Conservation (phyloP, 192 early-diverging fungal species). For the Kappamyces sp. region DNA sequence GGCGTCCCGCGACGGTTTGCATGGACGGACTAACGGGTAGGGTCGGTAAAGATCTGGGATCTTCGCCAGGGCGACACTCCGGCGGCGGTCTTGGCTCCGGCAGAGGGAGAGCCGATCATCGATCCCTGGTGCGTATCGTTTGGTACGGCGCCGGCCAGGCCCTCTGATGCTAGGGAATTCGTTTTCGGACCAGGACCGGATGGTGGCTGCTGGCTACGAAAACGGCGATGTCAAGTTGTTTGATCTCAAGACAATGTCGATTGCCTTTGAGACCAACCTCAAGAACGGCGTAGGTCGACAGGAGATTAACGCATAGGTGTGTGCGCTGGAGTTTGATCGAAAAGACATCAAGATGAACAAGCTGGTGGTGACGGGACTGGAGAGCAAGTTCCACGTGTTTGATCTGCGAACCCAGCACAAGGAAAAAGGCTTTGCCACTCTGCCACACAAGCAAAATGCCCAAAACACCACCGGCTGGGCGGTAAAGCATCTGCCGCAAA, state of each 20-base stretch:
- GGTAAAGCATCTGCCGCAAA: constrained; percentile 57
- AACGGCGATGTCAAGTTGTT: constrained; percentile 70
- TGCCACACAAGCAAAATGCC: constrained; percentile 35
- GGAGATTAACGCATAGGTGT: constrained; percentile 28
- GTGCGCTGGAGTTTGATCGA: constrained; percentile 51
- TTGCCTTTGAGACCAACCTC: constrained; percentile 65
- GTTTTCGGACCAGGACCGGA: constrained; percentile 47
- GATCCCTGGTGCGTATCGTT: constrained; percentile 70
- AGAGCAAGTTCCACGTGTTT: constrained; percentile 44
- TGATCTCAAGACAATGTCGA: constrained; percentile 50
- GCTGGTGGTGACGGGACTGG: constrained; percentile 52
- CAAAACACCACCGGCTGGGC: constrained; percentile 61
- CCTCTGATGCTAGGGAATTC: constrained; percentile 39
- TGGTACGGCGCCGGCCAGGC: constrained; percentile 32
- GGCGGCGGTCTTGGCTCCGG: constrained; percentile 54
- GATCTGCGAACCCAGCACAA: constrained; percentile 53
- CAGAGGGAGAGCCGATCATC: constrained; percentile 30
- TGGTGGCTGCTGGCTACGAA: constrained; percentile 64
- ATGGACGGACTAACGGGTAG: constrained; percentile 22
- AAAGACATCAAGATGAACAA: constrained; percentile 50
- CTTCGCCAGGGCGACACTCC: constrained; percentile 53
- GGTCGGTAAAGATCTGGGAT: constrained; percentile 71
- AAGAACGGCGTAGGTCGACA: constrained; percentile 52
- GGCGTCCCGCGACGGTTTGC: constrained; percentile 6
- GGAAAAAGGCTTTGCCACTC: constrained; percentile 36